Percentiles rank a stretch among this genome's conserved stretches.
Evolutionary conservation across 768 basidiomycete genomes (phyloP).

Genomic region (Hortiboletus campestris): DNA sequence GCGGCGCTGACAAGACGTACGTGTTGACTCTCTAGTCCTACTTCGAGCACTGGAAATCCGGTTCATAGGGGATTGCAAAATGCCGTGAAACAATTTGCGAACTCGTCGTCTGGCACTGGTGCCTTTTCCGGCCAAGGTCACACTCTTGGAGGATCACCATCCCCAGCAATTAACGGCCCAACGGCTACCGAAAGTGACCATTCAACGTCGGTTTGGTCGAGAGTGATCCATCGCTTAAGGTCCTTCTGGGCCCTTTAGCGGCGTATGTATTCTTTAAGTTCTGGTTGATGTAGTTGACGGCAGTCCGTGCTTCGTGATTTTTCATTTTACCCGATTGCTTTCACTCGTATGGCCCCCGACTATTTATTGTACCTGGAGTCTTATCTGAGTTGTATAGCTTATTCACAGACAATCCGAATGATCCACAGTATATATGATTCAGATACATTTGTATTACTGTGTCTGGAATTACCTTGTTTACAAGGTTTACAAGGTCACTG

Average conservation of each 20-base stretch:
- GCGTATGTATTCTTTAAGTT: constrained; percentile 62
- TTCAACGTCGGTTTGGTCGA: constrained; percentile 37
- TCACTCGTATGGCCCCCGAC: neutral
- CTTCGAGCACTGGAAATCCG: constrained; percentile 1
- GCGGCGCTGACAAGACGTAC: constrained; percentile 68
- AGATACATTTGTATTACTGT: too few species aligned
- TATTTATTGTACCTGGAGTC: neutral
- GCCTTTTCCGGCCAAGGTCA: constrained; percentile 74
- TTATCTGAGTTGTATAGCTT: neutral
- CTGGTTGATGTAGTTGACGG: constrained; percentile 38
- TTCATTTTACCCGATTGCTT: neutral
- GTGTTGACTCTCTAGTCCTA: constrained; percentile 19
- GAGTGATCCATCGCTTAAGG: constrained; percentile 67
- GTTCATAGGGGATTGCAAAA: constrained; percentile 55
- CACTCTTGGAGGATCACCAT: constrained; percentile 56
- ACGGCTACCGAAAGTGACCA: constrained; percentile 23
- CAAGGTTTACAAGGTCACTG: too few species aligned
- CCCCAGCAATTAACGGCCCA: constrained; percentile 36
- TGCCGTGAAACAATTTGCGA: constrained; percentile 53
- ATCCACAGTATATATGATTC: neutral
- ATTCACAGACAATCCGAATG: neutral
- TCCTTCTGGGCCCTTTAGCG: constrained; percentile 59
- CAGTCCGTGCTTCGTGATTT: neutral
- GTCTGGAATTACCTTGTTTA: too few species aligned
- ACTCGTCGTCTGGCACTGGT: constrained; percentile 31